Base-by-base conservation (phyloP, 257 asterid species). In the Capsicum baccatum region DNA sequence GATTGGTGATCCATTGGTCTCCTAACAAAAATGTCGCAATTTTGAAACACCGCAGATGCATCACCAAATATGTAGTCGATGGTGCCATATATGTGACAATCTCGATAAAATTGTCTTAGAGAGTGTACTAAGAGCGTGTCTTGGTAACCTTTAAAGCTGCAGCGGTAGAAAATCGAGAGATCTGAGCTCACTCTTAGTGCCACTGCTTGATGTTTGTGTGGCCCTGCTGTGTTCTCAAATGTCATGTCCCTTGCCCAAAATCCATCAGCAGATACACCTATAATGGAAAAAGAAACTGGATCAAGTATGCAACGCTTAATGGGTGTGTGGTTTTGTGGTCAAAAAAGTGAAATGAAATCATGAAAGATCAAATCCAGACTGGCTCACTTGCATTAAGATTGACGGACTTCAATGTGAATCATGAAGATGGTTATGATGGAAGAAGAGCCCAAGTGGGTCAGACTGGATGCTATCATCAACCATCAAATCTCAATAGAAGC, bases 211-310 rank as follows among this genome's bases (percentile, higher is more conserved):
- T 91, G 91, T 33, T 91, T 93, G 5, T 76, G 52, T 7, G 95
- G 94, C 63, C 95, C 94, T 1, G 95, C 97, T 12, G 93, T 89
- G 86, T 95, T 95, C 85, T 89, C 92, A 26, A 93, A 93, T 11
- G 97, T 92, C 90, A 95, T 85, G 87, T 92, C 97, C 6, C 96
- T 91, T 8, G 95, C 97, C 97, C 94, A 93, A 60, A 94, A 93
- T 1, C 93, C 93, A 67, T 93, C 94, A 0, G 92, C 94, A 0
- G 86, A 87, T 2, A 93, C 92, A 63, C 92, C 97, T 94, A 81
- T n/a, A 68, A 52, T 55, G 2, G 7, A 48, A n/a, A 39, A 58
- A 3, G 44, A 70, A 13, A 17, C 16, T 37, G 15, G 37, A 12
- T 35, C 16, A 9, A 26, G 48, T n/a, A 57, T 21, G 11, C 12